Evolutionary conservation across 2,329 filamentous ascomycete species (phyloP).

Genomic region (Aspergillus oerlinghausenensis): DNA sequence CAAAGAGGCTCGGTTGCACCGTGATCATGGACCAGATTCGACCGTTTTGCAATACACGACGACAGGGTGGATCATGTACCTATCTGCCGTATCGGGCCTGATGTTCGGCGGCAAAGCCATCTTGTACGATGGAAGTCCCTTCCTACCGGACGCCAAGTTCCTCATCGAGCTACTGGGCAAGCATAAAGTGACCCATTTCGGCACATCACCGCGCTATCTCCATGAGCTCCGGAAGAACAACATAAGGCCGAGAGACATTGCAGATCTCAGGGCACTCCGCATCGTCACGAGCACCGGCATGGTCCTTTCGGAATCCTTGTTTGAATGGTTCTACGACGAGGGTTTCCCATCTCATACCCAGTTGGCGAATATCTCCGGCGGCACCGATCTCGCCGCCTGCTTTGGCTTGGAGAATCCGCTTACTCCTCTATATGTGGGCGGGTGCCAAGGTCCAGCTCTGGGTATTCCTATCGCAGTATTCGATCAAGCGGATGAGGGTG

Average conservation of each 20-base stretch:
- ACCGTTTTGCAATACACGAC: slow-evolving; percentile 59
- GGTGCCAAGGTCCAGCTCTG: slow-evolving; percentile 51
- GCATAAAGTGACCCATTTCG: slow-evolving; percentile 66
- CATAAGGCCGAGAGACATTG: slow-evolving; percentile 58
- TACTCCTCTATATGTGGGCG: slow-evolving; percentile 59
- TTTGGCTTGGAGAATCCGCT: slow-evolving; percentile 58
- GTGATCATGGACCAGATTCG: slow-evolving; percentile 40
- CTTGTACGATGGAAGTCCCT: slow-evolving; percentile 80
- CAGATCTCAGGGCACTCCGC: slow-evolving; percentile 58
- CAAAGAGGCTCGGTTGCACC: slow-evolving; percentile 59
- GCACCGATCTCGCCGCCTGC: slow-evolving; percentile 62
- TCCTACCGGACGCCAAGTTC: slow-evolving; percentile 61
- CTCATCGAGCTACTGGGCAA: slow-evolving; percentile 61
- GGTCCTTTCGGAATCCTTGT: slow-evolving; percentile 71
- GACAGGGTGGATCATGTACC: slow-evolving; percentile 88
- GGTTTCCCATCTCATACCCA: slow-evolving; percentile 66
- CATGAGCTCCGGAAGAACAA: slow-evolving; percentile 64
- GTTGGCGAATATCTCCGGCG: slow-evolving; percentile 69
- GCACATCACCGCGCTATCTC: slow-evolving; percentile 72
- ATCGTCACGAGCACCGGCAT: slow-evolving; percentile 71
- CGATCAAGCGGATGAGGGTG: slow-evolving; percentile 50
- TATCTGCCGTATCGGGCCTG: slow-evolving; percentile 56
- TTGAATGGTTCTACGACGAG: slow-evolving; percentile 73
- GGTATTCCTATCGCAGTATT: slow-evolving; percentile 56
- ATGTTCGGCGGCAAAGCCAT: slow-evolving; percentile 58